Percentiles rank a stretch among this genome's conserved stretches.
phyloP scores from a whole-genome alignment of 1,284 basidiomycete genomes.

The Malassezia yamatoensis region DNA sequence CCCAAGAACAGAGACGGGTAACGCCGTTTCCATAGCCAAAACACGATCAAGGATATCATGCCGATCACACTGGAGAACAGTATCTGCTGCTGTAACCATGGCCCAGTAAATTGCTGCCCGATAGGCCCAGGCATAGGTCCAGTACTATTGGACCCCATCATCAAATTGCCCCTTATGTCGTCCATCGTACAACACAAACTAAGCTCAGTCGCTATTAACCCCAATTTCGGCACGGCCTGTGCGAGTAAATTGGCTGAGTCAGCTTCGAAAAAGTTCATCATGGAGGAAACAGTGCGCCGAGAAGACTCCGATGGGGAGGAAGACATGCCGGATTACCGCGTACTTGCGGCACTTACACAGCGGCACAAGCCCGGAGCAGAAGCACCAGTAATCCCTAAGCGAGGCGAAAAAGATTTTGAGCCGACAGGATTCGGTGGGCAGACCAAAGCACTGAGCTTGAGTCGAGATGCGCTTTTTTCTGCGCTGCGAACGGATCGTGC shows the following conservation, averaged over 20 bases:
- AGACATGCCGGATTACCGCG: slow-evolving; percentile 19
- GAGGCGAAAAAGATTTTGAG: slow-evolving; percentile 58
- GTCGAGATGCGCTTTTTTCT: slow-evolving; percentile 73
- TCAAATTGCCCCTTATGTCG: background rate
- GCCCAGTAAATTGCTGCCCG: slow-evolving; percentile 52
- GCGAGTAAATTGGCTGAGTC: background rate
- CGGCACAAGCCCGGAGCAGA: slow-evolving; percentile 1
- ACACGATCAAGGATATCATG: slow-evolving; percentile 66
- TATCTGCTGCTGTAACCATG: slow-evolving; percentile 87
- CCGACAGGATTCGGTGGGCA: slow-evolving; percentile 58
- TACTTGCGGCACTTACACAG: slow-evolving; percentile 10
- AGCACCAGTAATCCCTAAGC: slow-evolving; percentile 30
- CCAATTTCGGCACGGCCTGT: background rate
- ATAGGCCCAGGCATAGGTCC: slow-evolving; percentile 14
- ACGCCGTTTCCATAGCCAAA: slow-evolving; percentile 72
- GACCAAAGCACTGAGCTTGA: slow-evolving; percentile 67
- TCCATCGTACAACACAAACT: background rate
- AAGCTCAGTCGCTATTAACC: background rate
- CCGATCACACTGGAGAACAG: slow-evolving; percentile 69
- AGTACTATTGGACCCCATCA: background rate
- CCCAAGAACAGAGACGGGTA: slow-evolving; percentile 83
- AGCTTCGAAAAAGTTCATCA: slow-evolving; percentile 2
- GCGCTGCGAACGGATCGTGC: slow-evolving; percentile 61
- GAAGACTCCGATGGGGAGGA: slow-evolving; percentile 13
- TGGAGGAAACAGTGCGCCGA: slow-evolving; percentile 8